Base-by-base conservation (phyloP, 352 stramenopile species). In the Plasmopara viticola region DNA sequence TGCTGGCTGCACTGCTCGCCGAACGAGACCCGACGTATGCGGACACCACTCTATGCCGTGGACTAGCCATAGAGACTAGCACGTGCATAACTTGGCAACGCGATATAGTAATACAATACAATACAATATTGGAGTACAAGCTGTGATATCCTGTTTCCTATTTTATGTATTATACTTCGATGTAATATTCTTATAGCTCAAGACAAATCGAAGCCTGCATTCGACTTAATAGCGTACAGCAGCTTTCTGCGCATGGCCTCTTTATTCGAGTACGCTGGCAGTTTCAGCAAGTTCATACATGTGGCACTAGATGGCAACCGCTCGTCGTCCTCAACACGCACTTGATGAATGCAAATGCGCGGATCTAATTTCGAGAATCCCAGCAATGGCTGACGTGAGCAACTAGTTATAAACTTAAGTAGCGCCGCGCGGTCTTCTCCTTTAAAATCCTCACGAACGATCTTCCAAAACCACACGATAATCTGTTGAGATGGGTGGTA, bases 211-310 rank as follows among this genome's bases (percentile, higher is more conserved):
- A 99, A 99, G 43, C 96, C 96, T 10, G 95, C 86, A 50, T 95
- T 96, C 6, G 91, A 79, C 62, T 89, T 84, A 60, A 99, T 98
- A 12, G 97, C 87, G 63, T 97, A 97, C 9, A 98, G 48, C 8
- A 99, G 73, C 65, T 99, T 99, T 43, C 89, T 70, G 45, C 78
- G 78, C 70, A 99, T 84, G 40, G 97, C 81, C 31, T 94, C 90
- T 56, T 98, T 92, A 61, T 72, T 96, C 29, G 88, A 97, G 65
- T 98, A 99, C 15, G 91, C 96, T 18, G 95, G 96, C 28, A 99
- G 78, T 70, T 98, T 98, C 28, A 99, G 74, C 30, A 94, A 76
- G 65, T 99, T 99, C 80, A 99, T 98, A 74, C 96, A 99, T 45
- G 96, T 99, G 9, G 85, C 78, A 51, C 81, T 91, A 14, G 81